Conservation (phyloP, 345 rosid genomes). For the Moricandia moricandioides region DNA sequence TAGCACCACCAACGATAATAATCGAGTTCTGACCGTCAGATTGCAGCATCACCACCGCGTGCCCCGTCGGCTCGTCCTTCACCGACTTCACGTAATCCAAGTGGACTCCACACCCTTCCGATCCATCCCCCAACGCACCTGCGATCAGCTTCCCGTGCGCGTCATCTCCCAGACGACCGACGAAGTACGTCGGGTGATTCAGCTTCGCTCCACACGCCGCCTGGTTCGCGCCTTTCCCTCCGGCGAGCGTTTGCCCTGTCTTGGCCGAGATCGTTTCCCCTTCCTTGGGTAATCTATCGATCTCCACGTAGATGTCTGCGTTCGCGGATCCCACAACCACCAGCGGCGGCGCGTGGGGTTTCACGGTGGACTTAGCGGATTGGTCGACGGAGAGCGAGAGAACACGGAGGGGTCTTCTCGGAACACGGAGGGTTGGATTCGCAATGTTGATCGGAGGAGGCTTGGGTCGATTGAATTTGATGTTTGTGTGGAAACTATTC, state of each 20-base stretch:
- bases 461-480: conserved; percentile 15
- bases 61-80: conserved; percentile 72
- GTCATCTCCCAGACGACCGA: conserved; percentile 81
- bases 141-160: conserved; percentile 70
- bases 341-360: conserved; percentile 46
- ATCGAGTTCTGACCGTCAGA: conserved; percentile 88
- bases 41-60: conserved; percentile 95
- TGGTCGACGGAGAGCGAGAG: conserved; percentile 41
- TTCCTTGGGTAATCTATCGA: conserved; percentile 67
- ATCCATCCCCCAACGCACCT: conserved; percentile 47
- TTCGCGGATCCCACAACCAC: conserved; percentile 94
- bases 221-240: conserved; percentile 96
- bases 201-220: conserved; percentile 85
- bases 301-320: conserved; percentile 80
- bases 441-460: conserved; percentile 21
- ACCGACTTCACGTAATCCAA: conserved; percentile 50
- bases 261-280: conserved; percentile 87
- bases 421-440: conserved; percentile 3
- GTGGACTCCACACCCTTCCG: conserved; percentile 53
- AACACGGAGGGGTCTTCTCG: conserved; percentile 29
- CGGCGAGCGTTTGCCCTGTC: conserved; percentile 74
- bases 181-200: conserved; percentile 71
- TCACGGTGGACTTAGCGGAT: not conserved
- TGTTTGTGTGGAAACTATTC: conserved; percentile 17
- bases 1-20: conserved; percentile 90